Evolutionary conservation across 1,284 basidiomycete genomes (phyloP).

Genomic region (Ustilago esculenta): DNA sequence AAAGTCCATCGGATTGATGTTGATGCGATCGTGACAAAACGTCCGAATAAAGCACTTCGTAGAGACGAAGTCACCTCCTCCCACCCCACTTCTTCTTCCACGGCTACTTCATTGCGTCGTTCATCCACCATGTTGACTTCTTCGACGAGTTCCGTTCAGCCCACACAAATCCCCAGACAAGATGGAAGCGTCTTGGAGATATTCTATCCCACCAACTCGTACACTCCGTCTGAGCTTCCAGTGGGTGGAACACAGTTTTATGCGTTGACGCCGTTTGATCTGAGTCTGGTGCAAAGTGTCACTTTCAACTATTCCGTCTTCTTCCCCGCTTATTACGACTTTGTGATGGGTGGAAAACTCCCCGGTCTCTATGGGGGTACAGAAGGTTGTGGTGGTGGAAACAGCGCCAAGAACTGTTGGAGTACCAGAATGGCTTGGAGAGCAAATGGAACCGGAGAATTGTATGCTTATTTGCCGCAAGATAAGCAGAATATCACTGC

Average conservation of each 20-base stretch:
- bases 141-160: no score
- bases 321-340: constrained; percentile 67
- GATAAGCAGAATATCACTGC: constrained; percentile 24
- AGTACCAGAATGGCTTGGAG: constrained; percentile 68
- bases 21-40: background rate
- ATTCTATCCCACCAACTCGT: constrained; percentile 68
- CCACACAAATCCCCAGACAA: no score
- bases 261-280: constrained; percentile 16
- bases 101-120: background rate
- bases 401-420: constrained; percentile 68
- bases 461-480: constrained; percentile 72
- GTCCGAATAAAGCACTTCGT: background rate
- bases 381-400: constrained; percentile 68
- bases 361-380: constrained; percentile 69
- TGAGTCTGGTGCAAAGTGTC: constrained; percentile 4
- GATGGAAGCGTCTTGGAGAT: constrained; percentile 4
- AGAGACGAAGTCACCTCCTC: constrained; percentile 4
- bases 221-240: constrained; percentile 56
- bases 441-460: constrained; percentile 58
- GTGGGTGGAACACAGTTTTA: constrained; percentile 38
- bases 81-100: background rate
- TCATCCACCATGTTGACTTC: background rate
- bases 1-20: background rate
- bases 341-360: constrained; percentile 68
- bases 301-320: constrained; percentile 66